These are phyloP conservation scores for Pythium grandisporangium DNA, from an alignment of 352 stramenopile species.

Conservation along the genomic window DNA sequence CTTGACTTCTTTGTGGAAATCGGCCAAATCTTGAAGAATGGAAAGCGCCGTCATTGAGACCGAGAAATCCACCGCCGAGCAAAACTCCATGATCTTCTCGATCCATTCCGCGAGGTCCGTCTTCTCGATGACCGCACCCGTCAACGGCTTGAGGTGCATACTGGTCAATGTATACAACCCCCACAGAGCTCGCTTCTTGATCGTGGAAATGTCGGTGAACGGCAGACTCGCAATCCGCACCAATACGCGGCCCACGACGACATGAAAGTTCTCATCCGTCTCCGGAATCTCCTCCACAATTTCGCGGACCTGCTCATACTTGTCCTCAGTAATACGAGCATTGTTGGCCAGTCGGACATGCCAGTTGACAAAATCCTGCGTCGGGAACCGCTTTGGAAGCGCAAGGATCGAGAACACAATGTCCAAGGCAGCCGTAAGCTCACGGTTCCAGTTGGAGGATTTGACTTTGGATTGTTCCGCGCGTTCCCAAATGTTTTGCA, in stretches of 20 bases:
- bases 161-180: slow-evolving; percentile 69
- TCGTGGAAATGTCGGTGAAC: slow-evolving; percentile 63
- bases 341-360: too few relatives aligned
- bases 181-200: slow-evolving; percentile 79
- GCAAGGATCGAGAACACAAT: slow-evolving; percentile 68
- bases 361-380: slow-evolving; percentile 75
- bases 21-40: slow-evolving; percentile 71
- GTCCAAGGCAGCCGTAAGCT: slow-evolving; percentile 65
- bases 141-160: slow-evolving; percentile 38
- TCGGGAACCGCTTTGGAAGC: slow-evolving; percentile 62
- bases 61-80: slow-evolving; percentile 58
- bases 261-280: slow-evolving; percentile 53
- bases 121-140: slow-evolving; percentile 21
- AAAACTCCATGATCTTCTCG: slow-evolving; percentile 73
- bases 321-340: too few relatives aligned
- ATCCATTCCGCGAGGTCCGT: slow-evolving; percentile 67
- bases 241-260: slow-evolving; percentile 65
- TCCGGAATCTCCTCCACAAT: slow-evolving; percentile 69
- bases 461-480: slow-evolving; percentile 61
- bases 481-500: slow-evolving; percentile 68
- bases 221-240: slow-evolving; percentile 64
- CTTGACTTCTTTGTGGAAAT: slow-evolving; percentile 67
- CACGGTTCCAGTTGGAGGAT: slow-evolving; percentile 72
- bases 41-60: slow-evolving; percentile 71
- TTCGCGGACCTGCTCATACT: slow-evolving; percentile 38